Conservation (phyloP, 805 yeast genomes). For the Ogataea salicorniae region DNA sequence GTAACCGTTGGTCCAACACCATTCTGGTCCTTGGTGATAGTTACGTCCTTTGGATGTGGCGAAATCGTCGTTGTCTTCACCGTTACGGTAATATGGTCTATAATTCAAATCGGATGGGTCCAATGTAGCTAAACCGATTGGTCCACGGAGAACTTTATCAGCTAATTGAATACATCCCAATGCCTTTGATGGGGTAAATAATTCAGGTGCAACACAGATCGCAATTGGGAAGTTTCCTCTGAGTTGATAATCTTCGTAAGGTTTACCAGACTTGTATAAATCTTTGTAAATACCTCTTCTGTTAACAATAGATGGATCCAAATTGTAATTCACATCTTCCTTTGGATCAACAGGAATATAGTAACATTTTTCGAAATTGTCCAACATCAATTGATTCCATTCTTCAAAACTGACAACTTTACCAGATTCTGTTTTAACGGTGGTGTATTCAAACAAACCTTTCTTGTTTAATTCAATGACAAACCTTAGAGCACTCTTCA, state of each 20-base stretch:
- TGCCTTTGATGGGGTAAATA: constrained; percentile 63
- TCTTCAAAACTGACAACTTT: constrained; percentile 47
- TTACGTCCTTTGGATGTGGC: constrained; percentile 93
- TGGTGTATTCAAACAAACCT: constrained; percentile 52
- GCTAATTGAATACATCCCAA: constrained; percentile 63
- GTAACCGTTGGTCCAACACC: constrained; percentile 92
- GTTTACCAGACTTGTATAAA: constrained; percentile 71
- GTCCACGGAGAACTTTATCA: constrained; percentile 74
- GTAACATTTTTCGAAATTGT: constrained; percentile 73
- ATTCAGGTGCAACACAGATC: constrained; percentile 90
- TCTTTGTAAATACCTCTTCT: constrained; percentile 95
- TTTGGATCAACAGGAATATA: constrained; percentile 64
- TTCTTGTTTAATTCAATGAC: constrained; percentile 51
- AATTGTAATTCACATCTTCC: constrained; percentile 56
- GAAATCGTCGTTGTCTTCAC: constrained; percentile 78
- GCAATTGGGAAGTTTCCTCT: constrained; percentile 93
- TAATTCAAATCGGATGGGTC: constrained; percentile 93
- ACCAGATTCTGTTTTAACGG: constrained; percentile 59
- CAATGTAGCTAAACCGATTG: constrained; percentile 84
- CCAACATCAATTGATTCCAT: constrained; percentile 70
- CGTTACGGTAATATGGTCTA: constrained; percentile 80
- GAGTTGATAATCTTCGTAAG: constrained; percentile 89
- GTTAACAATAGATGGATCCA: constrained; percentile 65
- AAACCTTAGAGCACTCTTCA: constrained; percentile 81
- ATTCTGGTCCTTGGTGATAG: constrained; percentile 98